phyloP scores from a whole-genome alignment of 2,329 filamentous ascomycete species.

The Diaporthe velutina region DNA sequence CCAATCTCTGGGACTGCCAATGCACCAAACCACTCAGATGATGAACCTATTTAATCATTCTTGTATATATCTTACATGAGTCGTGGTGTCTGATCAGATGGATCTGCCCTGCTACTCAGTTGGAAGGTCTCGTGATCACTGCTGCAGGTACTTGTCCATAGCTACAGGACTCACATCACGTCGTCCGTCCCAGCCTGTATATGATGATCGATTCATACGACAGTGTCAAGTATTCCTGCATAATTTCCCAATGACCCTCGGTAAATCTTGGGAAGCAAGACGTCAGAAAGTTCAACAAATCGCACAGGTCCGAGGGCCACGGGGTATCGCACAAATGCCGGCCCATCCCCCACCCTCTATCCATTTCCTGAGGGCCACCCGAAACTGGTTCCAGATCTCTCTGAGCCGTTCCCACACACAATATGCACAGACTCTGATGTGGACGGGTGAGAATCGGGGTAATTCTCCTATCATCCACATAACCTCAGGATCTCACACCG shows the following conservation, averaged over 20 bases:
- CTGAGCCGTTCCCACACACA: not conserved
- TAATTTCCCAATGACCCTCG: accelerated
- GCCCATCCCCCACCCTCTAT: accelerated
- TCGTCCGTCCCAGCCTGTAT: not conserved
- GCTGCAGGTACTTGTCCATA: not conserved
- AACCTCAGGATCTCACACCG: not conserved
- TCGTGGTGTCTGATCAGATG: not conserved
- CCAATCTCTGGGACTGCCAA: too few species aligned
- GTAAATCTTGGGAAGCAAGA: not conserved
- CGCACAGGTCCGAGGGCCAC: not conserved
- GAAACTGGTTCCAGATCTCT: not conserved
- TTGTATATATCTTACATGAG: not conserved
- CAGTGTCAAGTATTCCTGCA: not conserved
- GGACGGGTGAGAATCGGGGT: not conserved
- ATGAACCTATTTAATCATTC: too few species aligned
- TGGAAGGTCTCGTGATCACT: not conserved
- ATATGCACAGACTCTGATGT: not conserved
- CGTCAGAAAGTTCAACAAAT: not conserved
- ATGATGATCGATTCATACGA: not conserved
- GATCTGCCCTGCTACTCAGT: not conserved
- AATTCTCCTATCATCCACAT: not conserved
- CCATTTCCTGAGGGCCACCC: too few species aligned
- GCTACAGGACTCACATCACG: not conserved
- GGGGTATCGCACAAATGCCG: not conserved
- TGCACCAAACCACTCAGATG: not conserved